Evolutionary conservation across 129 eudicot species (phyloP), one percentile per base, ranked within the genome.

Genomic region (Smallanthus sonchifolius): DNA sequence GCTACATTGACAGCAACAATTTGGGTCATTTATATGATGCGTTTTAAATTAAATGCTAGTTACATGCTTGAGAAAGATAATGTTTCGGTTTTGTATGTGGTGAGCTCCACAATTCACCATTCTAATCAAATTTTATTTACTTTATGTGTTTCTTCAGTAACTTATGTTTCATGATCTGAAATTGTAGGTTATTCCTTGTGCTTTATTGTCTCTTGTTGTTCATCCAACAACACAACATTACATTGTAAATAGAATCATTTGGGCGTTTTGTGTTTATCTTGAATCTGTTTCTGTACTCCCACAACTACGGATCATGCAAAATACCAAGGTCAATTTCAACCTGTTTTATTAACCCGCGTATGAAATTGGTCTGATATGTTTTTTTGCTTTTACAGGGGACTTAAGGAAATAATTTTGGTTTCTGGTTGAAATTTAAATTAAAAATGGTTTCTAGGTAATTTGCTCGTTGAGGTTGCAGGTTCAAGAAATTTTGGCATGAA

Each of bases 201-300:
- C 75, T 42, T 49, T 81, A 14, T 19, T 83, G 67, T 74, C 87
- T 40, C 61, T 80, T 7, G 54, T 67, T 10, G 64, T 83, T 70
- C 87, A 86, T 80, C 90, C 87, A 4, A 72, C 87, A 49, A 86
- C 84, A 39, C 76, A 63, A 51, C 87, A 80, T 74, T 15, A 79
- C 79, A 66, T 80, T 17, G 15, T 80, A 59, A 77, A 86, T 44
- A 77, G 82, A 69, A 80, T 86, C 60, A 48, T 69, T 48, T 86
- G 87, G 90, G 90, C 90, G 0, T 86, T 86, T 19, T 80, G 85
- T 61, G 87, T 86, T 56, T 86, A 86, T 72, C 62, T 86, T 59
- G 90, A 86, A 75, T 80, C 90, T 55, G 85, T 86, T 86, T 83
- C 82, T 59, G 87, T 86, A 47, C 83, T 86, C 45, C 91, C 91